A percentile compares a stretch with the other conserved stretches of the same genome.
These are phyloP conservation scores for Xylaria intraflava DNA, from an alignment of 495 filamentous ascomycete genomes.

Conservation along the genomic window DNA sequence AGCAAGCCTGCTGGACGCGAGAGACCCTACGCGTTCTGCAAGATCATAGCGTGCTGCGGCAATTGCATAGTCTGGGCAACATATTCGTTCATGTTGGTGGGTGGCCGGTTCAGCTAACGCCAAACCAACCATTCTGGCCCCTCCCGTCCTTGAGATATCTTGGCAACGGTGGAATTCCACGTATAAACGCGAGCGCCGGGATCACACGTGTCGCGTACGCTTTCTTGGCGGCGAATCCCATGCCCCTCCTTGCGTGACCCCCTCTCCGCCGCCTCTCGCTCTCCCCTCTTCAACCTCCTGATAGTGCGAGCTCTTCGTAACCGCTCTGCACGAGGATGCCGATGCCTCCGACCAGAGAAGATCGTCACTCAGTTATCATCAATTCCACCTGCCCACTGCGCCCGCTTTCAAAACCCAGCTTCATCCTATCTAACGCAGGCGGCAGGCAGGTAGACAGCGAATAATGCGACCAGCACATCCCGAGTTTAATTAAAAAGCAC, in stretches of 20 bases:
- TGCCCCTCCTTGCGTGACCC: not conserved
- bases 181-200: not conserved
- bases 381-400: not conserved
- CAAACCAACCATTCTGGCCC: not conserved
- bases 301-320: not conserved
- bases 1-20: not conserved
- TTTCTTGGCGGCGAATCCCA: too few species aligned
- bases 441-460: not conserved
- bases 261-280: not conserved
- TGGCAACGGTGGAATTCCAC: conserved; percentile 6
- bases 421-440: not conserved
- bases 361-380: not conserved
- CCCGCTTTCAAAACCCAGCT: not conserved
- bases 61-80: not conserved
- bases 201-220: not conserved
- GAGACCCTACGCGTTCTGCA: conserved; percentile 3
- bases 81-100: conserved; percentile 3
- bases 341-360: not conserved
- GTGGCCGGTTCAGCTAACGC: not conserved
- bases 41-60: conserved; percentile 11
- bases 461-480: not conserved
- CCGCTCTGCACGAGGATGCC: not conserved
- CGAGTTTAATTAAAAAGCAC: not conserved
- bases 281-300: not conserved
- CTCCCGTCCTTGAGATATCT: not conserved